Base-by-base conservation (phyloP, 2,329 filamentous ascomycete genomes). In the Xylariaceae sp. region DNA sequence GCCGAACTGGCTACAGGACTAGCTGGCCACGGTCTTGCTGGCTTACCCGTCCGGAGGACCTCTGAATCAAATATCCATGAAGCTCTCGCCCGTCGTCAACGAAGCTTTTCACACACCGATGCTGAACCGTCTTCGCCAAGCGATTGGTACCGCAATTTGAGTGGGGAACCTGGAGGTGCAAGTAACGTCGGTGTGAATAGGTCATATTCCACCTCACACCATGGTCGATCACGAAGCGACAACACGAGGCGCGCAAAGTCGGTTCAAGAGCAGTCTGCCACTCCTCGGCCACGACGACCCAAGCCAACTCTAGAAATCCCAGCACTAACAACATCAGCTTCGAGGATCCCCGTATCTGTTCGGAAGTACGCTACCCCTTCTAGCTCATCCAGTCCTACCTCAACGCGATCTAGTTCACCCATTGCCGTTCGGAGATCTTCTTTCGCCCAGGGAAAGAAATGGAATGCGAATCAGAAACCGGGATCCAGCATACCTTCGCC, bases 1-100 rank as follows among this genome's bases (percentile, higher is more conserved):
- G 78, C 84, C 44, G 79, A 84, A 65, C 78, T 78, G 67, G 78
- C 82, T 65, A 70, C 78, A 30, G 73, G 77, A 17, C 75, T 80
- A 53, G 76, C 78, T 55, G 85, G 84, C 4, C 85, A 84, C 74
- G 87, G 86, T 55, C 88, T 88, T 64, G 77, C 81, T 61, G 72
- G 74, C 39, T 68, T 76, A 53, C 76, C 80, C 54, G 77, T 79
- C 61, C 78, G 87, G 63, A 81, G 87, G 72, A 87, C 86, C 18
- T 90, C 88, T 49, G 89, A 92, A 69, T 87, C 88, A n/a, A 85
- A 81, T 70, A 74, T 88, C 64, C 79, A 81, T 62, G 81, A 80
- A 65, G 74, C 80, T 60, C 76, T 73, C 62, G 69, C 72, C 55
- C 62, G 71, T 51, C 80, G 82, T 64, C 78, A 80, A 57, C 77